Base-by-base conservation (phyloP, 495 filamentous ascomycete species). In the Lepraria neglecta region DNA sequence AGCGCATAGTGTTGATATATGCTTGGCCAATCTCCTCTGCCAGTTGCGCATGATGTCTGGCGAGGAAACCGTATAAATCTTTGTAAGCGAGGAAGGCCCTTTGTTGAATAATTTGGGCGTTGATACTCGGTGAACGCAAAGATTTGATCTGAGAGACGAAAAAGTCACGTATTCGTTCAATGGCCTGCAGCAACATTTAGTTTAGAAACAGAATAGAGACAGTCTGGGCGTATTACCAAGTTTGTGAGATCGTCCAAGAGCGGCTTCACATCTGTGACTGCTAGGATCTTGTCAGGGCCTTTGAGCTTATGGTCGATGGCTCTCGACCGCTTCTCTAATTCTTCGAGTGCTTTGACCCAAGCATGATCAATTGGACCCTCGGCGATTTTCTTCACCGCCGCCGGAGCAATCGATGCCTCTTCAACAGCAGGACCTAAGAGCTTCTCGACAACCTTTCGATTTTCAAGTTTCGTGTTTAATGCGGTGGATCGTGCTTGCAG, bases 1-100 rank as follows among this genome's bases (percentile, higher is more conserved):
- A 98, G 48, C 91, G 84, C 92, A 98, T 97, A 9, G 94, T 98
- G 74, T 97, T 96, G 73, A 95, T 86, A 65, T 98, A 98, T 7
- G 94, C 94, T 74, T 92, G 89, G 21, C 83, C 84, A 65, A 97
- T 95, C 69, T 97, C 88, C 42, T 89, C 86, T 3, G 89, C 88
- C 6, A 98, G 81, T 30, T 82, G 76, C 1, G 85, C 76, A 65
- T 97, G 91, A 60, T 90, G 87, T 62, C 81, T 83, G 44, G 85
- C 82, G 40, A 97, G 80, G 69, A 97, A 98, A 31, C 81, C 78
- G 73, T 86, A 98, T 1, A 97, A 73, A 40, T 95, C 90, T 70
- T 88, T 95, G 73, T 89, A 94, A 64, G 82, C 84, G 63, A 97
- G 78, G 72, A 98, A 88, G 40, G 85, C 84, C 66, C 91, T 85